Evolutionary conservation across 2,329 filamentous ascomycete species (phyloP).

Genomic region (Penicillium sp.): DNA sequence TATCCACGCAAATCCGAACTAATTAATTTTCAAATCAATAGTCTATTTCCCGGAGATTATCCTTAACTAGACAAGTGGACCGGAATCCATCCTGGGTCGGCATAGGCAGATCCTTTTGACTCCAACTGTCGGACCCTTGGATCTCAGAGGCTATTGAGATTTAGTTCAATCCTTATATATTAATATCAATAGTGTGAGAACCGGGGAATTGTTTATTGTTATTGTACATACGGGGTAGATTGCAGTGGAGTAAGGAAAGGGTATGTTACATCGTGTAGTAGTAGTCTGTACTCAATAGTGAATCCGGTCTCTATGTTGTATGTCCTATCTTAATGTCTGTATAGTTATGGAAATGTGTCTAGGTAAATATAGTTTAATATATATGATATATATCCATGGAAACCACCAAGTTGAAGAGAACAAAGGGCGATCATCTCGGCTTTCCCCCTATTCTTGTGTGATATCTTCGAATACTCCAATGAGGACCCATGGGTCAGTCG

Average conservation of each 20-base stretch:
- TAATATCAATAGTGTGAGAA: slow-evolving; percentile 1
- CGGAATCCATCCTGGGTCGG: neutral
- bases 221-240: neutral
- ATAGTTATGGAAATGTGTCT: neutral
- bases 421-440: neutral
- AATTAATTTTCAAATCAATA: neutral
- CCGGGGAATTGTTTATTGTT: neutral
- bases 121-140: neutral
- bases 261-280: neutral
- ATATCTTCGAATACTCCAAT: neutral
- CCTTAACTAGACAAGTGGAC: neutral
- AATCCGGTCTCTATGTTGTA: neutral
- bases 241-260: neutral
- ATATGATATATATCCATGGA: neutral
- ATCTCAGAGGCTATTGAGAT: neutral
- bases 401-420: neutral
- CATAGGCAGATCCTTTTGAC: neutral
- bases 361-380: neutral
- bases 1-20: neutral
- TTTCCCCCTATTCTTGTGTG: neutral
- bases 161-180: neutral
- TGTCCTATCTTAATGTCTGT: too few relatives aligned
- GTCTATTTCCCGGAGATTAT: neutral
- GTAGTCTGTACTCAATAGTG: neutral
- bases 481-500: neutral